Conservation (phyloP, 768 basidiomycete genomes). For the Trametes gibbosa region DNA sequence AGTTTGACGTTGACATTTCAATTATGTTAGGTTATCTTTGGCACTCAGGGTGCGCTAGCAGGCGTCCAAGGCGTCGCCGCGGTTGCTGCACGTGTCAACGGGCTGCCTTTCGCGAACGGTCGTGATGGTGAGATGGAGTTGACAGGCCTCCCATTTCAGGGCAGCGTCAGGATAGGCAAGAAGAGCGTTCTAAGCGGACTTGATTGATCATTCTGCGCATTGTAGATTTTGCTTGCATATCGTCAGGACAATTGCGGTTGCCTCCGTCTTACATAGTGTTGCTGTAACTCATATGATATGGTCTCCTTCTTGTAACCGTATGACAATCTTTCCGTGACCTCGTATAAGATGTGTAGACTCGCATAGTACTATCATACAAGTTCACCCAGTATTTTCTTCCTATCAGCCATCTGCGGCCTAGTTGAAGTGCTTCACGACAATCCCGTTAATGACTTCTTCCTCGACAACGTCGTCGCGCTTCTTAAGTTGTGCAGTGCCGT, state of each 20-base stretch:
- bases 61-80: slow-evolving; percentile 65
- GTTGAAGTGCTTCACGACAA: slow-evolving; percentile 58
- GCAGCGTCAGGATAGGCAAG: slow-evolving; percentile 65
- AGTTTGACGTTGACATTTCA: slow-evolving; percentile 1
- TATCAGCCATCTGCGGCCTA: slow-evolving; percentile 24
- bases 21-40: slow-evolving; percentile 62
- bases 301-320: too few species aligned
- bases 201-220: background rate
- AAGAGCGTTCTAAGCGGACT: slow-evolving; percentile 30
- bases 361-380: background rate
- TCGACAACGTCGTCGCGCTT: slow-evolving; percentile 43
- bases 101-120: slow-evolving; percentile 51
- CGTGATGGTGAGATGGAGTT: slow-evolving; percentile 54
- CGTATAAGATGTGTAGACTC: too few species aligned
- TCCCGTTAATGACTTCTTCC: slow-evolving; percentile 53
- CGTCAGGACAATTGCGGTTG: background rate
- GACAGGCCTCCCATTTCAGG: slow-evolving; percentile 62
- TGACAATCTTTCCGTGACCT: too few species aligned
- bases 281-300: background rate
- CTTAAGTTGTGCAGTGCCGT: slow-evolving; percentile 47
- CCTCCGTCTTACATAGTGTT: background rate
- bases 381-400: background rate
- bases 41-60: slow-evolving; percentile 60
- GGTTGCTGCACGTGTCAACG: slow-evolving; percentile 56
- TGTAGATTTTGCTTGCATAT: slow-evolving; percentile 3